Evolutionary conservation across 176 grass and related monocot species (phyloP).

Genomic region (Musa acuminata): DNA sequence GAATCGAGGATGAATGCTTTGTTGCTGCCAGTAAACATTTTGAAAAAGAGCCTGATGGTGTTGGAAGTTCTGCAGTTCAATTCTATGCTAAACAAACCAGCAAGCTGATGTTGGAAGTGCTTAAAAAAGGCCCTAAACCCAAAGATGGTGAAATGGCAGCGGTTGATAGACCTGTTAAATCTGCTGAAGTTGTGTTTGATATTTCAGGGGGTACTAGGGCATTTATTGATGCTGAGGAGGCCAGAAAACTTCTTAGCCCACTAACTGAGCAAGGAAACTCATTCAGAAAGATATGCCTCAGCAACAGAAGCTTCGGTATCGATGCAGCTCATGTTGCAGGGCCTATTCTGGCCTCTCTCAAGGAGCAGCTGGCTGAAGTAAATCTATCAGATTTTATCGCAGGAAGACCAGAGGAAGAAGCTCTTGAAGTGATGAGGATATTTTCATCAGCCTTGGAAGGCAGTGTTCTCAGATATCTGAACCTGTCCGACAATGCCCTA

Average conservation of each 20-base stretch:
- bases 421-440: constrained; percentile 72
- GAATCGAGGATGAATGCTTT: constrained; percentile 54
- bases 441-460: constrained; percentile 69
- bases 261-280: constrained; percentile 42
- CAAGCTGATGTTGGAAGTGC: constrained; percentile 61
- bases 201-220: constrained; percentile 53
- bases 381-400: constrained; percentile 85
- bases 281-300: constrained; percentile 51
- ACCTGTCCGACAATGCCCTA: constrained; percentile 74
- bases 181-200: constrained; percentile 35
- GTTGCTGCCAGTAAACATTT: constrained; percentile 52
- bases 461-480: constrained; percentile 50
- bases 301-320: constrained; percentile 77
- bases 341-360: constrained; percentile 57
- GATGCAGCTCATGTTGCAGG: constrained; percentile 58
- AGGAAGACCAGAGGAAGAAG: constrained; percentile 72
- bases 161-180: constrained; percentile 5
- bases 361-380: constrained; percentile 52
- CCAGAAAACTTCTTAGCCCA: constrained; percentile 49
- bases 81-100: constrained; percentile 78
- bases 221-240: constrained; percentile 73
- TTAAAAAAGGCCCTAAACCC: constrained; percentile 50
- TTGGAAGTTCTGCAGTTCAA: constrained; percentile 70
- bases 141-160: constrained; percentile 17
- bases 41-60: constrained; percentile 65